phyloP scores from a whole-genome alignment of 2,329 filamentous ascomycete species.

The Neopestalotiopsis rosae region DNA sequence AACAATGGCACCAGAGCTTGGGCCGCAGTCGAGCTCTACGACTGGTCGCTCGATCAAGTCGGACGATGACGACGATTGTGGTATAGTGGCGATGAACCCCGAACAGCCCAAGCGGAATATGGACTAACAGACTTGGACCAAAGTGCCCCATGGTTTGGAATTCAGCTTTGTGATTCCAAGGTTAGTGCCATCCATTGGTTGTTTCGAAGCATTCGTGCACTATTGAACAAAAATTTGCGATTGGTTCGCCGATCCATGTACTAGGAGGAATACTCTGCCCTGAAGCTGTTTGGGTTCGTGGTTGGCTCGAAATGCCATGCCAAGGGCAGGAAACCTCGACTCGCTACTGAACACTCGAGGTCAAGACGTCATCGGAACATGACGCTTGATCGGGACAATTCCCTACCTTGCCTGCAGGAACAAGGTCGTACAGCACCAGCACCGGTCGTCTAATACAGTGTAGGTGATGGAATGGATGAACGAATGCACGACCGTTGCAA shows the following conservation, averaged over 20 bases:
- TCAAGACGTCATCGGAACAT: not conserved
- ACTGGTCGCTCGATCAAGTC: not conserved
- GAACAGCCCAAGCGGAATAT: not conserved
- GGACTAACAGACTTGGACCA: not conserved
- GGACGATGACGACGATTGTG: not conserved
- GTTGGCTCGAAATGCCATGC: not conserved
- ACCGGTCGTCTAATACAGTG: not conserved
- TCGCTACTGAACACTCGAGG: too few species aligned
- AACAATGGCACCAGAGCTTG: not conserved
- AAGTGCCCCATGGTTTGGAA: not conserved
- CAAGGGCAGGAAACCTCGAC: not conserved
- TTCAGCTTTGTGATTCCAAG: not conserved
- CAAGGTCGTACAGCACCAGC: not conserved
- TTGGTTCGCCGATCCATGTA: not conserved
- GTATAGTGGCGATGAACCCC: not conserved
- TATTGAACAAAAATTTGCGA: not conserved
- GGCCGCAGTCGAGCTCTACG: not conserved
- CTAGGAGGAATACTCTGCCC: not conserved
- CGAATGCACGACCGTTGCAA: not conserved
- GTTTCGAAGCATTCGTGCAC: not conserved
- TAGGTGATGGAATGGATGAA: not conserved
- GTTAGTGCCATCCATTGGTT: not conserved
- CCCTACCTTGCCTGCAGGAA: not conserved
- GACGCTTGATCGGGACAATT: not conserved
- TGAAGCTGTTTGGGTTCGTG: not conserved